Evolutionary conservation across 352 stramenopile species (phyloP).

Genomic region (Globisporangium cylindrosporum): DNA sequence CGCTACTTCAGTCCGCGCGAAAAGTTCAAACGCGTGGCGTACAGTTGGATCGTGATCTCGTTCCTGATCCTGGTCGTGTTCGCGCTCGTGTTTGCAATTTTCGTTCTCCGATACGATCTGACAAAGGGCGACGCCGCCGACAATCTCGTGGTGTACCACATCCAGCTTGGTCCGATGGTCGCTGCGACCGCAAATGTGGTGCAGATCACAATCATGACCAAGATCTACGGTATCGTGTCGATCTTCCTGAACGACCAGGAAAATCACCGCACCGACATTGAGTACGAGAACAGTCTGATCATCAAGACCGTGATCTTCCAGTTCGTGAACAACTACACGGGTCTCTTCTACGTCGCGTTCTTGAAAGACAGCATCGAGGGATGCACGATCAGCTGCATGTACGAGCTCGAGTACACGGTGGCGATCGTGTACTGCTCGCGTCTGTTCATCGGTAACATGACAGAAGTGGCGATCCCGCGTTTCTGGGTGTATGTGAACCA

Average conservation of each 20-base stretch:
- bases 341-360: constrained; percentile 93
- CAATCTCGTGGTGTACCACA: constrained; percentile 56
- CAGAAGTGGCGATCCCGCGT: constrained; percentile 68
- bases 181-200: constrained; percentile 69
- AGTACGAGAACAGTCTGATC: constrained; percentile 92
- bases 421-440: constrained; percentile 91
- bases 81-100: constrained; percentile 69
- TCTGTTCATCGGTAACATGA: constrained; percentile 79
- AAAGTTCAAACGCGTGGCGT: constrained; percentile 67
- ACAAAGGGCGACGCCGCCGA: constrained; percentile 58
- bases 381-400: constrained; percentile 77
- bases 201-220: constrained; percentile 90
- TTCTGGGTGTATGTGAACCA: constrained; percentile 74
- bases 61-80: constrained; percentile 79
- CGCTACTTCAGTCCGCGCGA: constrained; percentile 65
- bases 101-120: constrained; percentile 74
- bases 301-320: constrained; percentile 95
- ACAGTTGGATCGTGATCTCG: constrained; percentile 76
- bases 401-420: constrained; percentile 89
- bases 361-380: constrained; percentile 83
- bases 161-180: constrained; percentile 70
- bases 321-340: constrained; percentile 95
- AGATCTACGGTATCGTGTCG: constrained; percentile 89
- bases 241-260: constrained; percentile 90
- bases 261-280: constrained; percentile 89